These are phyloP conservation scores for Candida ascalaphidarum DNA, from an alignment of 805 yeast genomes.

Conservation along the genomic window DNA sequence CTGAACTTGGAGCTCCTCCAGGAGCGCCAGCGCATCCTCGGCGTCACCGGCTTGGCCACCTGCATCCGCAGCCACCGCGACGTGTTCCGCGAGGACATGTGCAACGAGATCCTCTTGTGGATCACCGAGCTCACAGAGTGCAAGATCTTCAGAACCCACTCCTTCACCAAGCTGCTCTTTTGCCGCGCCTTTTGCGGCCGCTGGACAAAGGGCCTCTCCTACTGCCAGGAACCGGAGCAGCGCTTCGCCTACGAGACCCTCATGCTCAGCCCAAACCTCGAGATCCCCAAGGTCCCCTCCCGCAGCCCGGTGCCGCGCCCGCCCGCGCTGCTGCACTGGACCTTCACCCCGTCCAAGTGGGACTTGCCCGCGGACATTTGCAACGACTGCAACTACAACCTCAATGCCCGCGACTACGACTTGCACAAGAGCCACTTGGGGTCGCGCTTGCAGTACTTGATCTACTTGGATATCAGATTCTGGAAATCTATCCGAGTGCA, in stretches of 20 bases:
- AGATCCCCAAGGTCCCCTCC: constrained; percentile 29
- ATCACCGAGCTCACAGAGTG: constrained; percentile 49
- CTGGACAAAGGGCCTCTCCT: constrained; percentile 48
- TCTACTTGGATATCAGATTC: constrained; percentile 61
- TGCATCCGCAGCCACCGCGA: constrained; percentile 64
- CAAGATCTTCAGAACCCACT: constrained; percentile 42
- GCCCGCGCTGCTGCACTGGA: constrained; percentile 26
- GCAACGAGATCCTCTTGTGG: constrained; percentile 65
- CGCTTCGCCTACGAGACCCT: constrained; percentile 15
- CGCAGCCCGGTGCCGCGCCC: neutral
- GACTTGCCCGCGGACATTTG: constrained; percentile 33
- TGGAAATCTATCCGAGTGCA: constrained; percentile 55
- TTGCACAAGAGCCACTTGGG: constrained; percentile 26
- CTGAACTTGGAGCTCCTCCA: constrained; percentile 40
- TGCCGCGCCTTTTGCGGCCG: constrained; percentile 50
- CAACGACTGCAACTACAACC: constrained; percentile 39
- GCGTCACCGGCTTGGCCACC: constrained; percentile 56
- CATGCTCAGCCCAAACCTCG: constrained; percentile 21
- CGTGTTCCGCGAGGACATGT: constrained; percentile 72
- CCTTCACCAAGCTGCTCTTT: constrained; percentile 38
- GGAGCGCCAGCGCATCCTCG: constrained; percentile 46
- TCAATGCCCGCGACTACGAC: constrained; percentile 17
- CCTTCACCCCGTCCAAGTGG: constrained; percentile 36
- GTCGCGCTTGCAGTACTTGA: constrained; percentile 50
- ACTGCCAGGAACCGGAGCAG: no score